Conservation (phyloP, 2,329 filamentous ascomycete species). For the Sordariomycetes sp. region DNA sequence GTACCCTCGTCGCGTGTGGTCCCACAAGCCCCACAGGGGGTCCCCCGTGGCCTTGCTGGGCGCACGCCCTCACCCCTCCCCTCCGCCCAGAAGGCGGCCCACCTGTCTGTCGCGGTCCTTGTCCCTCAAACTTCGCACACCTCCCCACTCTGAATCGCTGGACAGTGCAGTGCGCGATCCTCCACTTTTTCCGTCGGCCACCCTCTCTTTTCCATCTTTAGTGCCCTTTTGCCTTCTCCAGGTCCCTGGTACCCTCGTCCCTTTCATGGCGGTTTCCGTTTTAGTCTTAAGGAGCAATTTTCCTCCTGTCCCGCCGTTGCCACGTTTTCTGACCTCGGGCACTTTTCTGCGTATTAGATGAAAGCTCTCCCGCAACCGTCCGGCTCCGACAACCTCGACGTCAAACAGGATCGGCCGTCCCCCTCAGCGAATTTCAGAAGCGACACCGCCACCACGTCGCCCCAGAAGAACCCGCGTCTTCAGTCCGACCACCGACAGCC, state of each 20-base stretch:
- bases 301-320: slow-evolving; percentile 1
- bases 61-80: neutral
- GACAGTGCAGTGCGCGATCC: slow-evolving; percentile 5
- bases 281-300: neutral
- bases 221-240: neutral
- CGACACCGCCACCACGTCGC: neutral
- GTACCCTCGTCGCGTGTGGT: neutral
- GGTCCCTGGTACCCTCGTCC: slow-evolving; percentile 1
- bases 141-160: slow-evolving; percentile 1
- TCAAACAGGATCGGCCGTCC: neutral
- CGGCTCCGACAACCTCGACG: neutral
- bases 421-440: neutral
- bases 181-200: slow-evolving; percentile 3
- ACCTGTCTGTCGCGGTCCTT: neutral
- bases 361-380: slow-evolving; percentile 3
- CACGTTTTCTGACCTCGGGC: slow-evolving; percentile 5
- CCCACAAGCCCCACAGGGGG: neutral
- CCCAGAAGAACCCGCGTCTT: neutral
- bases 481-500: neutral
- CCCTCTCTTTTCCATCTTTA: neutral
- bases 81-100: neutral
- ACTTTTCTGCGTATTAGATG: slow-evolving; percentile 2
- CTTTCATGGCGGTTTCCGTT: neutral
- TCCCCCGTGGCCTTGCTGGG: neutral
- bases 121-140: slow-evolving; percentile 1